Percentiles rank a stretch among this genome's conserved stretches.
These are phyloP conservation scores for Tuber microsphaerosporum DNA, from an alignment of 495 filamentous ascomycete genomes.

Conservation along the genomic window DNA sequence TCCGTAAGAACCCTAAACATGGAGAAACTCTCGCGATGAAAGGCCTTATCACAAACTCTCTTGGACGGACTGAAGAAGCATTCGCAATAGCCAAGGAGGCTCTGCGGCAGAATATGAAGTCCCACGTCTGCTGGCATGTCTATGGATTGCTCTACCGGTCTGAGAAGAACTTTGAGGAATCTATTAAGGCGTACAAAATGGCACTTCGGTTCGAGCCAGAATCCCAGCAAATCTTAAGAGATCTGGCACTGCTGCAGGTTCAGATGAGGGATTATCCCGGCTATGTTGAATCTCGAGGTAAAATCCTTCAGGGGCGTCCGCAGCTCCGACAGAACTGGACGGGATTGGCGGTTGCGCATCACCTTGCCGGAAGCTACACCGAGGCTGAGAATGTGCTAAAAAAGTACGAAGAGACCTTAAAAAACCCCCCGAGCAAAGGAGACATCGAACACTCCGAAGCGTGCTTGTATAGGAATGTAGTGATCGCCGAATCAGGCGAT, in stretches of 20 bases:
- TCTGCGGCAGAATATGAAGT: conserved; percentile 91
- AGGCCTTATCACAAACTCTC: conserved; percentile 86
- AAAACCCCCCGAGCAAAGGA: conserved; percentile 60
- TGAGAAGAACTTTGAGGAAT: conserved; percentile 94
- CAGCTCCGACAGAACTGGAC: conserved; percentile 88
- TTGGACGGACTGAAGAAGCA: conserved; percentile 84
- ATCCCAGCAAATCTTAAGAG: conserved; percentile 84
- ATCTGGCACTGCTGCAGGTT: conserved; percentile 84
- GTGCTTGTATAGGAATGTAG: conserved; percentile 85
- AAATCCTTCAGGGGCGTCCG: conserved; percentile 77
- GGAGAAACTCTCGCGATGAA: conserved; percentile 99
- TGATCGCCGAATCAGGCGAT: conserved; percentile 84
- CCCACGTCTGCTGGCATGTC: conserved; percentile 98
- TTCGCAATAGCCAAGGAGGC: conserved; percentile 87
- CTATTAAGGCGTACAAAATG: conserved; percentile 97
- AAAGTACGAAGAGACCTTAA: conserved; percentile 87
- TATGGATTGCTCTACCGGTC: conserved; percentile 91
- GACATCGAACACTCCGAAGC: conserved; percentile 97
- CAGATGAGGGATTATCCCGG: conserved; percentile 96
- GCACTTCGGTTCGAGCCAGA: conserved; percentile 87
- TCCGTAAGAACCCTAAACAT: conserved; percentile 89
- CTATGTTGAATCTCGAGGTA: conserved; percentile 75
- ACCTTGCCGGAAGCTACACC: conserved; percentile 71
- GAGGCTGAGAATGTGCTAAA: conserved; percentile 86
- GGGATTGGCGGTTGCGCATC: conserved; percentile 82